Base-by-base conservation (phyloP, 768 basidiomycete genomes). In the Leccinum subgranulosum region DNA sequence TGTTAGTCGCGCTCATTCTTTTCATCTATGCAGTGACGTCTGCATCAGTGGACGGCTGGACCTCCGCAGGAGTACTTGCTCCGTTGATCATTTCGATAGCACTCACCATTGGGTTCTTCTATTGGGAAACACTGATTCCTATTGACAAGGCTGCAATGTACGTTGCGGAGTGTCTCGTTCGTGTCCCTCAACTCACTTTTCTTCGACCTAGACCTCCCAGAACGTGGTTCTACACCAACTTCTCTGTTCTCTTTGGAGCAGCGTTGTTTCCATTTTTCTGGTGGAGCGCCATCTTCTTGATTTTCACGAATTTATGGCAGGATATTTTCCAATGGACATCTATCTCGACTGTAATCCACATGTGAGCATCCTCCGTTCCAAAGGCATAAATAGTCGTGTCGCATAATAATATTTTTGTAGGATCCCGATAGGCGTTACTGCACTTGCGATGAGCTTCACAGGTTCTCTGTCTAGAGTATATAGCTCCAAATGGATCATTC, bases 1-100 rank as follows among this genome's bases (percentile, higher is more conserved):
- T 2, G 39, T 15, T 58, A 77, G 76, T 61, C 19, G 69, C 76
- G 25, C 57, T 77, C 53, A 66, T 78, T 50, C 59, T 79, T 28
- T 75, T 78, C 53, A 75, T 79, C 2, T 78, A 78, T 49, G 73
- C 76, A 2, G 64, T 78, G 21, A 80, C 76, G 0, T 74, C 75
- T 27, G 82, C 79, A 23, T 76, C 84, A 7, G 73, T 75, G 17
- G 67, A 66, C 47, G 82, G 84, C 25, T 85, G 84, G 84, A 66
- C 65, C 3, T 68, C 75, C 1, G 74, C 80, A 4, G 59, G 66
- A n/a, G 80, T 84, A 53, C 66, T 84, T 50, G 72, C 69, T 5
- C 78, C 80, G 1, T 69, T 86, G 45, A 64, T 81, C 12, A 61
- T 84, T 39, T 78, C 82, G 5, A 64, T 81, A 56, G 34, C 76